Evolutionary conservation across 1,284 basidiomycete species (phyloP).

Genomic region (Ganoderma boninense): DNA sequence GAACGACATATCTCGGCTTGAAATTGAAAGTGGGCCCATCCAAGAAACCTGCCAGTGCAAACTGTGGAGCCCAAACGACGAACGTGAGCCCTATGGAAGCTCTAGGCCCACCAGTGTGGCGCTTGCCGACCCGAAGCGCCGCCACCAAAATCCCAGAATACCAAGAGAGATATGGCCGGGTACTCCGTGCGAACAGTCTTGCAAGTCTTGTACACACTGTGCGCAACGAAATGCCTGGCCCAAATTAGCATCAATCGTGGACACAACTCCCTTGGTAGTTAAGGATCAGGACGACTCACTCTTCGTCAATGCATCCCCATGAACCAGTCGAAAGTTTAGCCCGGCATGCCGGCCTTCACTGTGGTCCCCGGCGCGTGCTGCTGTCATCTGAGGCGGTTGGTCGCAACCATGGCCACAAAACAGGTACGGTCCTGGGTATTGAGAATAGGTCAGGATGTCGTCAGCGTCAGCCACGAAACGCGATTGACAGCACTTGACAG

Average conservation of each 20-base stretch:
- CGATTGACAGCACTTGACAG: constrained; percentile 3
- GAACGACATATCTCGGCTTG: not conserved
- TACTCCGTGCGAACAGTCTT: not conserved
- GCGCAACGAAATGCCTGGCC: not conserved
- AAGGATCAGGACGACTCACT: not conserved
- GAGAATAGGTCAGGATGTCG: not conserved
- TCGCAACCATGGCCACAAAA: constrained; percentile 48
- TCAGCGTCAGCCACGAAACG: constrained; percentile 1
- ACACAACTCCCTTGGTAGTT: not conserved
- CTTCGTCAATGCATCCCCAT: not conserved
- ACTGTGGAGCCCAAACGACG: too few species aligned
- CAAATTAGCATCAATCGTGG: not conserved
- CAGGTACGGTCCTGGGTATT: constrained; percentile 41
- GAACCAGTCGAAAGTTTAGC: not conserved
- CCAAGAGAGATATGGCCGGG: not conserved
- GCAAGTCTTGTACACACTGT: not conserved
- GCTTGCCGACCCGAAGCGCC: not conserved
- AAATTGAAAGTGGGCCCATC: not conserved
- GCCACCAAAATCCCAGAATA: constrained; percentile 1
- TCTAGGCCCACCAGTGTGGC: not conserved
- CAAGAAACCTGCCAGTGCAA: not conserved
- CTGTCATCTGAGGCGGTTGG: constrained; percentile 4
- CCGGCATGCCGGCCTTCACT: constrained; percentile 5
- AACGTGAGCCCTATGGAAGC: not conserved
- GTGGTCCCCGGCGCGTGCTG: not conserved